phyloP scores from a whole-genome alignment of 306 rosid species.

The Lablab purpureus region DNA sequence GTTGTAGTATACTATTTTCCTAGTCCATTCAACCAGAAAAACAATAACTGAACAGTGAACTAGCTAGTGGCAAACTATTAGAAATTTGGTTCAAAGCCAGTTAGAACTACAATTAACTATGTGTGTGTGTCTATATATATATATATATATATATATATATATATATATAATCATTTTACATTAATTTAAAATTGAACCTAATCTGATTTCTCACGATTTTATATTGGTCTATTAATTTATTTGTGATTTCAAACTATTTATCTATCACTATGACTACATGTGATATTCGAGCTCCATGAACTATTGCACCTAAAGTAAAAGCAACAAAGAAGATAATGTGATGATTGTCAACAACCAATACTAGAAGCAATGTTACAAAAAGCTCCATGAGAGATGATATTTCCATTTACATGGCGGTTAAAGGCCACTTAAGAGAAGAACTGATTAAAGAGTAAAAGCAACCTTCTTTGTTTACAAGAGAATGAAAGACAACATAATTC shows the following conservation, averaged over 20 bases:
- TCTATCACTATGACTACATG: background rate
- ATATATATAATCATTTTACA: background rate
- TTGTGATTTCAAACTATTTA: too few relatives aligned
- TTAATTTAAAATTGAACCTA: too few relatives aligned
- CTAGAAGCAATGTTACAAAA: background rate
- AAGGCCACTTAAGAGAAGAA: background rate
- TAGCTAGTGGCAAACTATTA: too few relatives aligned
- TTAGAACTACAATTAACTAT: background rate
- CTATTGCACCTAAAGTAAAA: background rate
- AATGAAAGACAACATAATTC: background rate
- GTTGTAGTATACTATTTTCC: background rate
- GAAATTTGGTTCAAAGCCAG: background rate
- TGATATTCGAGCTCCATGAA: background rate
- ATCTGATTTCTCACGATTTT: too few relatives aligned
- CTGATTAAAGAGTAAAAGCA: background rate
- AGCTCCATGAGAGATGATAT: background rate
- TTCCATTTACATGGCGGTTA: background rate
- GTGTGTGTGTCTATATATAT: too few relatives aligned
- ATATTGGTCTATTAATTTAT: too few relatives aligned
- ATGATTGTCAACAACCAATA: background rate
- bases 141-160: too few relatives aligned
- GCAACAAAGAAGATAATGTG: background rate
- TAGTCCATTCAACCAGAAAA: too few relatives aligned
- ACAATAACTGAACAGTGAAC: too few relatives aligned
- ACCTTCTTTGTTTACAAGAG: background rate